A percentile compares a stretch with the other conserved stretches of the same genome.
Evolutionary conservation across 768 basidiomycete genomes (phyloP).

Genomic region (Tricholoma sp.): DNA sequence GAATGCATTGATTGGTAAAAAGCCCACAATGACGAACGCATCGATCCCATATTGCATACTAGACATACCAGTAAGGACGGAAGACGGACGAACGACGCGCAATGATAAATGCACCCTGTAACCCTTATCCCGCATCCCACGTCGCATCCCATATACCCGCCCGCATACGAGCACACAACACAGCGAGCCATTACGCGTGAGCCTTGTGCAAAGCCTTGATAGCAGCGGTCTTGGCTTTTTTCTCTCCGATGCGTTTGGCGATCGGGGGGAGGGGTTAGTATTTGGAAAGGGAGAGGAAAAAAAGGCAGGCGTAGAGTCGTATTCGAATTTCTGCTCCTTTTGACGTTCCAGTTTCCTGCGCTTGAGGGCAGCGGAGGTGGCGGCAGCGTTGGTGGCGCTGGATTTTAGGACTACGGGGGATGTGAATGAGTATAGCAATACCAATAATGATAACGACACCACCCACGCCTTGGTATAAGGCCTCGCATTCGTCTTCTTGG

Average conservation of each 20-base stretch:
- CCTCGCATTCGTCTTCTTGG: conserved; percentile 88
- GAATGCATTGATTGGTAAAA: too few species aligned
- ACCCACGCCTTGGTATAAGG: conserved; percentile 96
- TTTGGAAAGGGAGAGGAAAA: background rate
- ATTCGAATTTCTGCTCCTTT: conserved; percentile 94
- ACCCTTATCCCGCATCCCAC: too few species aligned
- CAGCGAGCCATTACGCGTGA: conserved; percentile 1
- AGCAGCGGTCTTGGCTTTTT: conserved; percentile 87
- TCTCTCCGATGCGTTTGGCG: conserved; percentile 87
- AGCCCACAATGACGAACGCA: too few species aligned
- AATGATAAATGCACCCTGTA: too few species aligned
- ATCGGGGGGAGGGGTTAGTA: conserved; percentile 38
- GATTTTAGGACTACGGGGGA: conserved; percentile 95
- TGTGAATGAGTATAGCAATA: too few species aligned
- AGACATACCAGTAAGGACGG: too few species aligned
- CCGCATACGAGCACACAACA: too few species aligned
- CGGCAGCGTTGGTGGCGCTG: conserved; percentile 96
- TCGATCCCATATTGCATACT: too few species aligned
- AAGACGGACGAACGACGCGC: too few species aligned
- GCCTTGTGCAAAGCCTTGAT: conserved; percentile 79
- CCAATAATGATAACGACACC: background rate
- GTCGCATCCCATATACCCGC: too few species aligned
- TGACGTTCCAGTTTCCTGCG: conserved; percentile 83
- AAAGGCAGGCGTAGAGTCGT: conserved; percentile 61
- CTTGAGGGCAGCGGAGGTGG: conserved; percentile 83